Base-by-base conservation (phyloP, 768 basidiomycete species). In the Trametes maxima region DNA sequence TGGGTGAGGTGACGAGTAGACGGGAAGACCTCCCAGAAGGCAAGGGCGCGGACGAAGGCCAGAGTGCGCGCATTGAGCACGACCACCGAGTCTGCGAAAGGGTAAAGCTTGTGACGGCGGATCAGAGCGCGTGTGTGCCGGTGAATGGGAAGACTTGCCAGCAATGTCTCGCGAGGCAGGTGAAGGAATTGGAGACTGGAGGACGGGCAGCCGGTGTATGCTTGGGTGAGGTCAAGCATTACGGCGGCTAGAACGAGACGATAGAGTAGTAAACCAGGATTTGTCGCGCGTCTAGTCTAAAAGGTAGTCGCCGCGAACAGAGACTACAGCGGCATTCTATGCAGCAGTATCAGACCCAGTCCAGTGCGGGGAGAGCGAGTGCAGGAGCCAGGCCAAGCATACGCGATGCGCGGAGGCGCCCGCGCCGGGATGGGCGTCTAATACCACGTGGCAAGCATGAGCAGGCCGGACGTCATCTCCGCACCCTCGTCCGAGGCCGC, bases 1-100 rank as follows among this genome's bases (percentile, higher is more conserved):
- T 80, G 78, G 25, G 73, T 72, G 12, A 74, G 67, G 57, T 81
- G 76, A 10, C 73, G 73, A 13, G 78, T 68, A n/a, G 82, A 80
- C 5, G 92, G 90, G 70, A 92, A 94, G 6, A 87, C 89, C 70
- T 94, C 90, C 78, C 84, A 88, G 68, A 94, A 90, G 35, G 87
- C 84, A 22, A 94, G 83, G 47, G 89, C 83, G 60, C 88, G 86
- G 59, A 87, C 72, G 47, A 94, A 79, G 17, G 78, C 72, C 36
- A 93, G 83, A 16, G 78, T 80, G 57, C 77, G 80, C n/a, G 91
- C 88, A 78, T 92, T 78, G 67, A 90, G 82, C 45, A 93, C 76
- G 57, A 92, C 79, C 63, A 93, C 72, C 2, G 85, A 79, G 69
- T 90, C 85, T 39, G 84, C 85, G 17, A 88, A 89, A 5, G 88